Percentiles rank a stretch among this genome's conserved stretches.
These are phyloP conservation scores for Zymoseptoria tritici DNA, from an alignment of 2,329 filamentous ascomycete genomes.

Conservation along the genomic window DNA sequence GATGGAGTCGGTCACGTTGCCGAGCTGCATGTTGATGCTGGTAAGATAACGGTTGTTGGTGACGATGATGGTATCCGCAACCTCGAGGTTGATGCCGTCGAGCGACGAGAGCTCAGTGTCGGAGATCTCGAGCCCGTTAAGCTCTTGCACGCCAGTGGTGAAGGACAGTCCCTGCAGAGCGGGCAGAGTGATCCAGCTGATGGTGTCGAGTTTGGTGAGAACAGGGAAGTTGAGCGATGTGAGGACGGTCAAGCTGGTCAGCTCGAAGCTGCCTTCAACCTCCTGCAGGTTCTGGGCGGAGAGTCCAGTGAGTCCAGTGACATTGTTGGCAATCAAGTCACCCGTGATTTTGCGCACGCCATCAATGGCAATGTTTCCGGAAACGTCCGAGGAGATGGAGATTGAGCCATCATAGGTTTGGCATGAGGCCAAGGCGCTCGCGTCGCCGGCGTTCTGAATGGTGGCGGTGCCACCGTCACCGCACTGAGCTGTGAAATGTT, in stretches of 20 bases:
- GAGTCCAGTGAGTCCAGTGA: conserved; percentile 58
- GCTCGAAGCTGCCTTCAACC: conserved; percentile 63
- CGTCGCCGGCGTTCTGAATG: conserved; percentile 55
- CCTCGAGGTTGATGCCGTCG: conserved; percentile 69
- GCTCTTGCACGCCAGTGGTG: conserved; percentile 58
- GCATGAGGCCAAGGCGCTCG: conserved; percentile 55
- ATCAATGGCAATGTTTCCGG: conserved; percentile 54
- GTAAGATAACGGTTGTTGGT: conserved; percentile 83
- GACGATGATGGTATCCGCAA: conserved; percentile 68
- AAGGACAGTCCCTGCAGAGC: conserved; percentile 54
- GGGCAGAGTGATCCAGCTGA: conserved; percentile 67
- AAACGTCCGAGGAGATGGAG: conserved; percentile 51
- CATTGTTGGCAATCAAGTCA: conserved; percentile 45
- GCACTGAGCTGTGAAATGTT: conserved; percentile 2
- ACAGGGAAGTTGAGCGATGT: conserved; percentile 58
- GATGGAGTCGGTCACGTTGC: conserved; percentile 63
- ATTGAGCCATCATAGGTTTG: conserved; percentile 62
- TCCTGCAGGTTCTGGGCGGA: conserved; percentile 52
- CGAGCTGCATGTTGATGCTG: conserved; percentile 67
- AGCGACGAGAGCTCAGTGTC: conserved; percentile 79
- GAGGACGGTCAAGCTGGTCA: conserved; percentile 63
- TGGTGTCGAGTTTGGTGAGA: conserved; percentile 57
- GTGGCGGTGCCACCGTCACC: conserved; percentile 45
- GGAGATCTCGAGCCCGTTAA: conserved; percentile 63
- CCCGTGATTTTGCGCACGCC: conserved; percentile 55